Evolutionary conservation across 2,329 filamentous ascomycete species (phyloP).

Genomic region (Colletotrichum godetiae): DNA sequence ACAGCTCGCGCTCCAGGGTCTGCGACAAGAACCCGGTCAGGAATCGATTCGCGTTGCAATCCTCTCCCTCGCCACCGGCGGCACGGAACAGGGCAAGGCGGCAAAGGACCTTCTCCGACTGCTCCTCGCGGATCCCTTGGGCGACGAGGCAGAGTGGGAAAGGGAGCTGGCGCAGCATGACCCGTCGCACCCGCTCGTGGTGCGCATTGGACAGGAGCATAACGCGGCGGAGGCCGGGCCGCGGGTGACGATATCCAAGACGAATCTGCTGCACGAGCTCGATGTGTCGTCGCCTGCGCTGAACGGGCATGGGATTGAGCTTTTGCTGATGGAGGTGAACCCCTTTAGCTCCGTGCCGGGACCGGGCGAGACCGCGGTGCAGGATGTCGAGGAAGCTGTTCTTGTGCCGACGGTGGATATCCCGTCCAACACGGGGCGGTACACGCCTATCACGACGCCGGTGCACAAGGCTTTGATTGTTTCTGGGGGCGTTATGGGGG

Average conservation of each 20-base stretch:
- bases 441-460: constrained; percentile 78
- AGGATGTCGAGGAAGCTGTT: constrained; percentile 70
- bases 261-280: constrained; percentile 65
- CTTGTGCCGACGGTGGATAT: constrained; percentile 83
- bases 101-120: constrained; percentile 76
- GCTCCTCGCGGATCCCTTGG: constrained; percentile 77
- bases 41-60: constrained; percentile 71
- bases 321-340: constrained; percentile 67
- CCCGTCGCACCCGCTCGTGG: constrained; percentile 67
- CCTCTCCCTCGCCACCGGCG: constrained; percentile 56
- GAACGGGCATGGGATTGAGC: constrained; percentile 71
- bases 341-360: constrained; percentile 54
- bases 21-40: constrained; percentile 65
- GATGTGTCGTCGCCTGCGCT: constrained; percentile 72
- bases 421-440: constrained; percentile 71
- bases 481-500: constrained; percentile 77
- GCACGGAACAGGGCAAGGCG: constrained; percentile 53
- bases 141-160: constrained; percentile 74
- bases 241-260: constrained; percentile 38
- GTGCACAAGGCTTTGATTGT: constrained; percentile 86
- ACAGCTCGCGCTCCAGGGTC: constrained; percentile 76
- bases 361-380: constrained; percentile 48
- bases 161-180: constrained; percentile 65
- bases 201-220: constrained; percentile 54
- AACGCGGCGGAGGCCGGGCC: neutral